These are phyloP conservation scores for Acanthamoeba castellanii DNA, from an alignment of 208 protist genomes.

Conservation along the genomic window DNA sequence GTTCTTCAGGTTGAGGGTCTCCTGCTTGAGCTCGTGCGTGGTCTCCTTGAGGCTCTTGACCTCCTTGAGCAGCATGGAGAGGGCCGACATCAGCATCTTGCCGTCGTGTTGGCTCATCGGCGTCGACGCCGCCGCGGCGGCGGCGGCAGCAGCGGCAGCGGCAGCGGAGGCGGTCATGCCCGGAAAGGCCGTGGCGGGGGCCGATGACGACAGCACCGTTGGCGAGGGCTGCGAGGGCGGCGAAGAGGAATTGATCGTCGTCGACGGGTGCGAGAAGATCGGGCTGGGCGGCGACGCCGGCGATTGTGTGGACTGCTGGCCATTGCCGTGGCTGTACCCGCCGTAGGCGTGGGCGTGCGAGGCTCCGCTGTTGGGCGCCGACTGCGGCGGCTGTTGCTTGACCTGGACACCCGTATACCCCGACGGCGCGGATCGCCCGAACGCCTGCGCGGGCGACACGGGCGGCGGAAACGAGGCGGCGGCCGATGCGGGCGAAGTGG, in stretches of 20 bases:
- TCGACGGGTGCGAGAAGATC: neutral
- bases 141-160: neutral
- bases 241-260: neutral
- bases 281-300: neutral
- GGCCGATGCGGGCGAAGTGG: too few relatives aligned
- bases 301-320: neutral
- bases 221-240: neutral
- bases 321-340: too few relatives aligned
- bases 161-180: neutral
- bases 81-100: conserved; percentile 22
- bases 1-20: conserved; percentile 24
- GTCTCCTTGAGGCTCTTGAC: conserved; percentile 52
- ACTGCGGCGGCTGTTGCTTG: neutral
- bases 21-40: conserved; percentile 38
- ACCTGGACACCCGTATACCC: too few relatives aligned
- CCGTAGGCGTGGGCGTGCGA: neutral
- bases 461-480: neutral
- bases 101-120: neutral
- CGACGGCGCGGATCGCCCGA: neutral
- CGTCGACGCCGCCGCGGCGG: too few relatives aligned
- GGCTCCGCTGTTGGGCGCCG: neutral
- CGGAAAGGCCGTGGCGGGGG: neutral
- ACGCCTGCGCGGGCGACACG: neutral
- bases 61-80: neutral
- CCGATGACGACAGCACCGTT: neutral